Base-by-base conservation (phyloP, 2,329 filamentous ascomycete species). In the Clonostachys sp. region DNA sequence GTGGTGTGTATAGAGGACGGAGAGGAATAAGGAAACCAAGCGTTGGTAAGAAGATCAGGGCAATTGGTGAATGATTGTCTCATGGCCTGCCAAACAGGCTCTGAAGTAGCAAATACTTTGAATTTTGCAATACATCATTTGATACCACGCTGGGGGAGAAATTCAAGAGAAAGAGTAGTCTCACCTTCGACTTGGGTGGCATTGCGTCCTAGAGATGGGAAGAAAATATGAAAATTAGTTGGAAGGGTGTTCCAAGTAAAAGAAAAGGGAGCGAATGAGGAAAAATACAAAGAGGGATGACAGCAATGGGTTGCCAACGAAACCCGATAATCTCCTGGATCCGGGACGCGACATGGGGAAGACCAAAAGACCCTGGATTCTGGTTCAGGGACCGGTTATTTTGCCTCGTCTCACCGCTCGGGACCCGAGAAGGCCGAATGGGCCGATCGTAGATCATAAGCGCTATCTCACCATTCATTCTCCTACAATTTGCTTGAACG, bases 61-160 rank as follows among this genome's bases (percentile, higher is more conserved):
- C 83, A 81, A 81, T 78, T 88, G 91, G 92, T 87, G 87, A 63
- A 83, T 81, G 77, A 79, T 95, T 84, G 89, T 99, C 92, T 99
- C 94, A 97, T 96, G 74, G 90, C 91, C 83, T 72, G 73, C 77
- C 3, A 10, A 65, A 68, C 71, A 68, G 83, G 90, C 91, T 99
- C 94, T 96, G 92, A 97, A 99, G 94, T 97, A 97, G 94, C 94
- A 97, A 97, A 97, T 97, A 97, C 91, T 90, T 91, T 78, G 70
- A 72, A 74, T 73, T 55, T 83, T 87, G 84, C 82, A 87, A 83
- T 87, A 81, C 92, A 97, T 97, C 92, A 91, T 94, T 71, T 83
- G 34, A 45, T 50, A 44, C 45, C 20, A 36, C 17, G 34, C 33
- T 6, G 12, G 41, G n/a, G 17, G 12, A 9, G 35, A 8, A 24